phyloP scores from a whole-genome alignment of 306 rosid species.

The Oemleria cerasiformis region DNA sequence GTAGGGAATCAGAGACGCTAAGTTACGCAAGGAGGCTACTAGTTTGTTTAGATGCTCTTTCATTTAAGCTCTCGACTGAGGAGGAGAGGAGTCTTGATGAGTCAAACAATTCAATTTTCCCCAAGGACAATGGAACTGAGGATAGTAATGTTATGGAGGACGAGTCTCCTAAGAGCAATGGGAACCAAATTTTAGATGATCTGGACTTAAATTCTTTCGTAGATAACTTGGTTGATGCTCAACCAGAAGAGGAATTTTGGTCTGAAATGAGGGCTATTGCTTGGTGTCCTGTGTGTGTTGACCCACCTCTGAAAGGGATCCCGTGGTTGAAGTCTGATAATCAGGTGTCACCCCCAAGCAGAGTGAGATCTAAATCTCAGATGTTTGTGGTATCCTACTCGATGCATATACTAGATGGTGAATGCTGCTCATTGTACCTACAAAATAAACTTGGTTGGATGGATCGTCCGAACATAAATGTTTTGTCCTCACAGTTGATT shows the following conservation, averaged over 20 bases:
- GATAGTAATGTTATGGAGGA: conserved; percentile 32
- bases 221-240: conserved; percentile 46
- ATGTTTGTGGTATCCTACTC: conserved; percentile 89
- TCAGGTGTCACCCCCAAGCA: conserved; percentile 58
- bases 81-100: conserved; percentile 42
- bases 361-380: conserved; percentile 82
- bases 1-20: conserved; percentile 47
- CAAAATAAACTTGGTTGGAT: conserved; percentile 81
- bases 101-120: conserved; percentile 30
- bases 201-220: conserved; percentile 40
- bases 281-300: conserved; percentile 84
- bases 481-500: conserved; percentile 65
- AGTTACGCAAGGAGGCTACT: conserved; percentile 58
- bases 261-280: conserved; percentile 71
- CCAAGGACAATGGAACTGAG: conserved; percentile 19
- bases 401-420: conserved; percentile 79
- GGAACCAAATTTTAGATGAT: conserved; percentile 32
- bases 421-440: conserved; percentile 48
- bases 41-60: conserved; percentile 55
- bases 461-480: conserved; percentile 46
- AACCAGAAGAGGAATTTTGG: conserved; percentile 83
- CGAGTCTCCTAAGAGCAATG: conserved; percentile 34
- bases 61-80: conserved; percentile 50
- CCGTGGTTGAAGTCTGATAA: conserved; percentile 74
- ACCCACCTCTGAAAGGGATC: conserved; percentile 70